Conservation (phyloP, 768 basidiomycete genomes). For the Lentinula raphanica region DNA sequence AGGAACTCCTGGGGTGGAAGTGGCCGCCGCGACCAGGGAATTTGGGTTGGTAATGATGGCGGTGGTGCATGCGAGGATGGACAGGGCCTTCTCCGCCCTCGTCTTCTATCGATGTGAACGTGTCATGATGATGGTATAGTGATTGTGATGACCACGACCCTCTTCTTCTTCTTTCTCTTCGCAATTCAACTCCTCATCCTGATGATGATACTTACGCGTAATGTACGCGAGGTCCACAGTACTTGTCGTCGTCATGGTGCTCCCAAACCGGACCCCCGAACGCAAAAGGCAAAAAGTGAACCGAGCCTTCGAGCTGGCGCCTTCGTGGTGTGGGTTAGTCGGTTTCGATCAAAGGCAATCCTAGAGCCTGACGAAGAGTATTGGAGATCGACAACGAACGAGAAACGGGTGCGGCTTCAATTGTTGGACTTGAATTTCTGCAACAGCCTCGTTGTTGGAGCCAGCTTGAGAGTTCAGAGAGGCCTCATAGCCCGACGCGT, state of each 20-base stretch:
- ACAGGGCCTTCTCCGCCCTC: conserved; percentile 3
- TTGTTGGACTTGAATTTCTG: neutral
- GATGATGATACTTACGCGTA: conserved; percentile 29
- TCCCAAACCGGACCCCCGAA: conserved; percentile 7
- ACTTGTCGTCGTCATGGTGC: conserved; percentile 7
- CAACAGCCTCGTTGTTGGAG: neutral
- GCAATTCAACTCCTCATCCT: conserved; percentile 19
- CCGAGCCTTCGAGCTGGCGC: conserved; percentile 8
- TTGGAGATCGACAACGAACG: conserved; percentile 29
- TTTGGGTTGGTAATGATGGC: conserved; percentile 20
- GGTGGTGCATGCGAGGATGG: conserved; percentile 19
- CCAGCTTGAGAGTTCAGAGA: neutral
- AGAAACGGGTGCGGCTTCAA: neutral
- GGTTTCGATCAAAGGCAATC: conserved; percentile 42
- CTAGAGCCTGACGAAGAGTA: conserved; percentile 49
- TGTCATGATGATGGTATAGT: neutral
- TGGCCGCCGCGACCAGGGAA: conserved; percentile 11
- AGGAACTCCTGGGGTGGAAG: conserved; percentile 28
- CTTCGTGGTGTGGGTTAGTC: conserved; percentile 8
- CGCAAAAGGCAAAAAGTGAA: conserved; percentile 8
- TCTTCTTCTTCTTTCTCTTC: conserved; percentile 9
- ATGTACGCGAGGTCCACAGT: conserved; percentile 15
- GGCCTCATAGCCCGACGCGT: neutral
- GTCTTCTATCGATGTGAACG: conserved; percentile 3
- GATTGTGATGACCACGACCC: neutral